Conservation (phyloP, 257 asterid species). For the Rhazya stricta region DNA sequence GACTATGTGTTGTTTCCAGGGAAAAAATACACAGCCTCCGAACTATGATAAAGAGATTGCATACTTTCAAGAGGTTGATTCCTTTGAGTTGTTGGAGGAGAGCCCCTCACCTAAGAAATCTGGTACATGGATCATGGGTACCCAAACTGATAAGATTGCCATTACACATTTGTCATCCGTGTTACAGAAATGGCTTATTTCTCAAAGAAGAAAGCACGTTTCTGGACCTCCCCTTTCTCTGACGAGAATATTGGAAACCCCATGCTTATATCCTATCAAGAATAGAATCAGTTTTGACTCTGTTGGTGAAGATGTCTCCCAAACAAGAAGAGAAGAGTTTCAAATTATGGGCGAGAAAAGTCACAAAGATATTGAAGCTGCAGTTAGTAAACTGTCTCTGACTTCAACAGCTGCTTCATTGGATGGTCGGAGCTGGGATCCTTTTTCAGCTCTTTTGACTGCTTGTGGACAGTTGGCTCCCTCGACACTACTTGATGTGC, state of each 20-base stretch:
- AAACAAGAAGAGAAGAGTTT: constrained; percentile 13
- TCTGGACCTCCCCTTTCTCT: constrained; percentile 61
- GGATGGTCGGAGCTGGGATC: constrained; percentile 53
- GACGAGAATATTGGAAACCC: constrained; percentile 73
- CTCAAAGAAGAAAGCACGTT: constrained; percentile 42
- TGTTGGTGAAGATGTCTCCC: constrained; percentile 29
- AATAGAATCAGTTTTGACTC: constrained; percentile 32
- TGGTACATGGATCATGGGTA: constrained; percentile 62
- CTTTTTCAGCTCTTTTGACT: constrained; percentile 71
- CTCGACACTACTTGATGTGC: constrained; percentile 47
- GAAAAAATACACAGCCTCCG: constrained; percentile 45
- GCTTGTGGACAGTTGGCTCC: constrained; percentile 87
- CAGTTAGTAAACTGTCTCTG: constrained; percentile 63
- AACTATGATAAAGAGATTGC: constrained; percentile 66
- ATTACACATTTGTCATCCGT: constrained; percentile 72
- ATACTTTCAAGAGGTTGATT: constrained; percentile 88
- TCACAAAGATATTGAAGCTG: constrained; percentile 55
- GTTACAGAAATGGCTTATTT: constrained; percentile 66
- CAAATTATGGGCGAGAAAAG: constrained; percentile 26
- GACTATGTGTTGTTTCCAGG: constrained; percentile 38
- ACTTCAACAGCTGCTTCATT: constrained; percentile 47
- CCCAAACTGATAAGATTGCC: constrained; percentile 33
- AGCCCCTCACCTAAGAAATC: constrained; percentile 95
- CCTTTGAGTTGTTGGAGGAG: constrained; percentile 78
- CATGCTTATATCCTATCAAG: constrained; percentile 33